Evolutionary conservation across 208 protist species (phyloP).

Genomic region (Trypanosomatidae sp.): DNA sequence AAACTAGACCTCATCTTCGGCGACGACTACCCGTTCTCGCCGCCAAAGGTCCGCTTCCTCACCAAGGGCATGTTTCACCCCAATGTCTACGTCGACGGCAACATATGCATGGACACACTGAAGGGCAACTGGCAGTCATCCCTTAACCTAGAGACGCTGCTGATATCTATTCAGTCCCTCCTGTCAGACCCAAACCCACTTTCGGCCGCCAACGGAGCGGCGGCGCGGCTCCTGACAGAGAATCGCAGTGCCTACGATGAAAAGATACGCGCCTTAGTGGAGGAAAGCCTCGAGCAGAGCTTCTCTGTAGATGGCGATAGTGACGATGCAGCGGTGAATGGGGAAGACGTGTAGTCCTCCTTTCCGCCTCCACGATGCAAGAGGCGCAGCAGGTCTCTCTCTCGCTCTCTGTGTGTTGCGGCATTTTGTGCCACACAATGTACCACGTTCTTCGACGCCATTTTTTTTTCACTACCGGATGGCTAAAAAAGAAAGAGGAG

Average conservation of each 20-base stretch:
- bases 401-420: neutral
- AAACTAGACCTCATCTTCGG: constrained; percentile 77
- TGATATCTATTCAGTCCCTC: constrained; percentile 99
- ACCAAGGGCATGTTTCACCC: constrained; percentile 99
- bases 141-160: constrained; percentile 98
- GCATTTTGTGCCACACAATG: neutral
- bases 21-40: constrained; percentile 92
- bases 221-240: constrained; percentile 95
- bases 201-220: constrained; percentile 99
- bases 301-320: constrained; percentile 59
- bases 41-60: constrained; percentile 97
- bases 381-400: too few relatives aligned
- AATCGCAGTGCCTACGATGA: constrained; percentile 96
- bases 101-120: constrained; percentile 99
- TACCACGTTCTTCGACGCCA: neutral
- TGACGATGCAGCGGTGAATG: constrained; percentile 28
- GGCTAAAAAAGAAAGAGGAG: too few relatives aligned
- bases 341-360: neutral
- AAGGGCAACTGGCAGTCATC: constrained; percentile 98
- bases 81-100: constrained; percentile 98
- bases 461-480: neutral
- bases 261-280: constrained; percentile 57
- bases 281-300: constrained; percentile 71
- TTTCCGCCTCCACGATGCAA: neutral
- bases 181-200: constrained; percentile 99